Conservation (phyloP, 2,329 filamentous ascomycete genomes). For the Rutstroemia sydowiana region DNA sequence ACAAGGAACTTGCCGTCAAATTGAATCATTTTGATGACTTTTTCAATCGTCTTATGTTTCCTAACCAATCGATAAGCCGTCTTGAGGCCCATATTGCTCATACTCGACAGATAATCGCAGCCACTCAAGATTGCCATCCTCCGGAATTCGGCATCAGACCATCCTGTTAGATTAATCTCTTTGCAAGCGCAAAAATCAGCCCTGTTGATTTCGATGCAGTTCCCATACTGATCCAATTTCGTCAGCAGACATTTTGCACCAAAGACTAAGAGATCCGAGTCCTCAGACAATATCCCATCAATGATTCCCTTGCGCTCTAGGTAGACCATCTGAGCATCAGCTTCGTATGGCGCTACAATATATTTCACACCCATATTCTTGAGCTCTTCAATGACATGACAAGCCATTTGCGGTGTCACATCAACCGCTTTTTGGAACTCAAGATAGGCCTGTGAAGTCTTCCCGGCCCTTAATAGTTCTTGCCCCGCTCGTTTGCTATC, state of each 20-base stretch:
- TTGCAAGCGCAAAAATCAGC: conserved; percentile 81
- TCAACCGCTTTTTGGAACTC: conserved; percentile 95
- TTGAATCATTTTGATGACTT: conserved; percentile 71
- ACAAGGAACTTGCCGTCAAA: conserved; percentile 83
- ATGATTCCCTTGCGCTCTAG: conserved; percentile 80
- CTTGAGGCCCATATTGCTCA: conserved; percentile 82
- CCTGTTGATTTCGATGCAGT: conserved; percentile 86
- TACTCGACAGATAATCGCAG: conserved; percentile 87
- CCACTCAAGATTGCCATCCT: conserved; percentile 95
- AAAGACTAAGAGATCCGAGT: conserved; percentile 93
- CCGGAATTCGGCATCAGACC: conserved; percentile 86
- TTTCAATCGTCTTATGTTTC: conserved; percentile 82
- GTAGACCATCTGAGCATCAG: conserved; percentile 93
- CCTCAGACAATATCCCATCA: conserved; percentile 85
- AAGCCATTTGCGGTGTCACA: conserved; percentile 92
- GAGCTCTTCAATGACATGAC: conserved; percentile 82
- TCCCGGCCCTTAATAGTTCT: conserved; percentile 75
- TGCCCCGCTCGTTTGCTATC: conserved; percentile 69
- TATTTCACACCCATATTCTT: conserved; percentile 76
- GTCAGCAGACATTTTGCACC: conserved; percentile 85
- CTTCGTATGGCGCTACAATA: conserved; percentile 93
- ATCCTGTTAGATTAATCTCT: conserved; percentile 82
- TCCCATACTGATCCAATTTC: conserved; percentile 89
- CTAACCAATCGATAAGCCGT: conserved; percentile 86
- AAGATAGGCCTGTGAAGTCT: conserved; percentile 68